Evolutionary conservation across 768 basidiomycete species (phyloP).

Genomic region (Pisolithus orientalis): DNA sequence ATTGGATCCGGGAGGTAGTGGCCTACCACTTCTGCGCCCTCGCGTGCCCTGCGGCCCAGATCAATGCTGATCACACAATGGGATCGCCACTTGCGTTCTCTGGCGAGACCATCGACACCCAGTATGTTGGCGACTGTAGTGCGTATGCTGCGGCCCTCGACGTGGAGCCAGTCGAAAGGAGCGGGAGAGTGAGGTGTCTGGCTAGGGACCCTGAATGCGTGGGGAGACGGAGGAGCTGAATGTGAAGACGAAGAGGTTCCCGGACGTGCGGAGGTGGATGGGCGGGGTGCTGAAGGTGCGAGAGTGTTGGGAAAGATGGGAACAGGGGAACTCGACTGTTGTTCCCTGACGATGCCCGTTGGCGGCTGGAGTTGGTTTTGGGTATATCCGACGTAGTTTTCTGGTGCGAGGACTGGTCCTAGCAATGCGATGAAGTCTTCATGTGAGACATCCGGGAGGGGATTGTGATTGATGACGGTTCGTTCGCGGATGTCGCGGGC

Average conservation of each 20-base stretch:
- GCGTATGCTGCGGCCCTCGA: slow-evolving; percentile 75
- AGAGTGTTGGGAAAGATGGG: slow-evolving; percentile 20
- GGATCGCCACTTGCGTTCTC: slow-evolving; percentile 78
- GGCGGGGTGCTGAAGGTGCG: slow-evolving; percentile 24
- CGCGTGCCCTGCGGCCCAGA: slow-evolving; percentile 64
- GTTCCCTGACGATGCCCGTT: slow-evolving; percentile 15
- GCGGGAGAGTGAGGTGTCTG: slow-evolving; percentile 55
- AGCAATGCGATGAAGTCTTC: slow-evolving; percentile 79
- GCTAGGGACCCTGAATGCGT: slow-evolving; percentile 19
- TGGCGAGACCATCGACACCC: slow-evolving; percentile 75
- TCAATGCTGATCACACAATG: slow-evolving; percentile 81
- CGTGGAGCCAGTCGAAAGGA: slow-evolving; percentile 84
- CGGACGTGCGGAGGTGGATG: slow-evolving; percentile 30
- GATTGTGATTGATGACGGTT: slow-evolving; percentile 82
- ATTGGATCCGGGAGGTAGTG: neutral
- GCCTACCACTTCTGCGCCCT: slow-evolving; percentile 76
- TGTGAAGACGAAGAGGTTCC: slow-evolving; percentile 22
- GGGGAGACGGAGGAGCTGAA: slow-evolving; percentile 9
- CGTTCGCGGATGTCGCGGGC: slow-evolving; percentile 59
- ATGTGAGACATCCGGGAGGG: slow-evolving; percentile 79
- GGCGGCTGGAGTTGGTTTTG: slow-evolving; percentile 15
- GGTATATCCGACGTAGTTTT: slow-evolving; percentile 51
- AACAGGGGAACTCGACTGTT: slow-evolving; percentile 23
- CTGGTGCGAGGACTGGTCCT: slow-evolving; percentile 76
- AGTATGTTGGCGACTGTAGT: slow-evolving; percentile 74